phyloP scores from a whole-genome alignment of 2,329 filamentous ascomycete genomes.

The Coniochaeta prunicola region DNA sequence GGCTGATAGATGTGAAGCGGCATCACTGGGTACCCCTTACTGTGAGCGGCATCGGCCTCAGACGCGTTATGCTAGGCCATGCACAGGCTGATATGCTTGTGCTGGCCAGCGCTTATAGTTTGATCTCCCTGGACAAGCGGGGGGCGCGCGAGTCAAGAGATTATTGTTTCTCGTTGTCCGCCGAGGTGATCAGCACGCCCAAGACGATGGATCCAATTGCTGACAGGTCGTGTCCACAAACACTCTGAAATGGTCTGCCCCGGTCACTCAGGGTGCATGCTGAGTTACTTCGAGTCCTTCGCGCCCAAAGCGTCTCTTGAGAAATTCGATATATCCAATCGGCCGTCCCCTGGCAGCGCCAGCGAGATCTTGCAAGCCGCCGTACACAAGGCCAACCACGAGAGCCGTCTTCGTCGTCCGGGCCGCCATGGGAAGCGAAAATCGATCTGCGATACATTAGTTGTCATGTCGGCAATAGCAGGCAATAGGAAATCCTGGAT shows the following conservation, averaged over 20 bases:
- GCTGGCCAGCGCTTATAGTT: background rate
- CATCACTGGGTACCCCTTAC: background rate
- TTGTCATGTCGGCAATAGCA: background rate
- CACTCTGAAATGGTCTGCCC: background rate
- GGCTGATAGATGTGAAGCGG: background rate
- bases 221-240: background rate
- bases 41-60: background rate
- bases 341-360: slow-evolving; percentile 62
- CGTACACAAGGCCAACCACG: slow-evolving; percentile 71
- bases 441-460: slow-evolving; percentile 51
- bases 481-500: background rate
- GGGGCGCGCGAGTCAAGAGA: background rate
- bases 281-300: background rate
- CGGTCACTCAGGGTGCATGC: background rate
- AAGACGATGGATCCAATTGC: background rate
- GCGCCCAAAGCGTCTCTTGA: slow-evolving; percentile 37
- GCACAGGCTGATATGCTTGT: background rate
- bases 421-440: slow-evolving; percentile 69
- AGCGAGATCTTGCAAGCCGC: slow-evolving; percentile 70
- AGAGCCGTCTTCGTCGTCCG: slow-evolving; percentile 76
- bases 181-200: background rate
- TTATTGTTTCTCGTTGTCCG: background rate
- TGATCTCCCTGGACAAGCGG: background rate
- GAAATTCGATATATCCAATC: slow-evolving; percentile 67
- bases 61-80: background rate